Conservation (phyloP, 352 stramenopile species). For the Phytophthora agathidicida region DNA sequence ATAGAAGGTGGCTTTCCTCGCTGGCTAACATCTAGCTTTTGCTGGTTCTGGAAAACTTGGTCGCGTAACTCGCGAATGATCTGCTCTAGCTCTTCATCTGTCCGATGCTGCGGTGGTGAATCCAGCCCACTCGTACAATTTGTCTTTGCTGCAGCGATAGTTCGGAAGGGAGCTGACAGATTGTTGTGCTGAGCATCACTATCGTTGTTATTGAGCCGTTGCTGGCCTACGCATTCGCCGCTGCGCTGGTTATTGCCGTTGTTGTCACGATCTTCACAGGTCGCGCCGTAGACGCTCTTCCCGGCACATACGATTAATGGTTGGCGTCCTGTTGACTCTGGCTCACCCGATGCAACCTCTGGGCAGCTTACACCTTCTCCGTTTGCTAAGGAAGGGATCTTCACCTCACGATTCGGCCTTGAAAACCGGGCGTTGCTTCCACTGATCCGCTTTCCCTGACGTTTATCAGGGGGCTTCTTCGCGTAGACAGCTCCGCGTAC, state of each 20-base stretch:
- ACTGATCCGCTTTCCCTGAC: background rate
- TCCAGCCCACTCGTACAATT: background rate
- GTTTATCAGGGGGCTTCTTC: conserved; percentile 28
- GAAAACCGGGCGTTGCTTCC: conserved; percentile 6
- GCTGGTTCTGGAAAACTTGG: conserved; percentile 49
- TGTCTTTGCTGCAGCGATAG: background rate
- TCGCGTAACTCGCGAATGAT: conserved; percentile 71
- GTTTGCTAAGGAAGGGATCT: background rate
- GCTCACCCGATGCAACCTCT: background rate
- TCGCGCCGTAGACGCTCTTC: conserved; percentile 21
- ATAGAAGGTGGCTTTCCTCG: background rate
- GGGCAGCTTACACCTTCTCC: background rate
- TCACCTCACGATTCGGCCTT: background rate
- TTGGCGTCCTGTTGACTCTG: background rate
- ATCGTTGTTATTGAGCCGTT: background rate
- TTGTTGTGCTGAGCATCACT: background rate
- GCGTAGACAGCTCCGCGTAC: background rate
- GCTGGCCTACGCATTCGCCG: too few relatives aligned
- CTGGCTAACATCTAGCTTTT: background rate
- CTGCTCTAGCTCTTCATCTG: conserved; percentile 67
- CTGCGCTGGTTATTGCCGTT: conserved; percentile 1
- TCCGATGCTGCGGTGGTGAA: conserved; percentile 21
- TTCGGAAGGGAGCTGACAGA: background rate
- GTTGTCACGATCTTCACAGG: conserved; percentile 5
- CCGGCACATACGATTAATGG: conserved; percentile 34